Base-by-base conservation (phyloP, 2,329 filamentous ascomycete species). In the Sporothrix luriei region DNA sequence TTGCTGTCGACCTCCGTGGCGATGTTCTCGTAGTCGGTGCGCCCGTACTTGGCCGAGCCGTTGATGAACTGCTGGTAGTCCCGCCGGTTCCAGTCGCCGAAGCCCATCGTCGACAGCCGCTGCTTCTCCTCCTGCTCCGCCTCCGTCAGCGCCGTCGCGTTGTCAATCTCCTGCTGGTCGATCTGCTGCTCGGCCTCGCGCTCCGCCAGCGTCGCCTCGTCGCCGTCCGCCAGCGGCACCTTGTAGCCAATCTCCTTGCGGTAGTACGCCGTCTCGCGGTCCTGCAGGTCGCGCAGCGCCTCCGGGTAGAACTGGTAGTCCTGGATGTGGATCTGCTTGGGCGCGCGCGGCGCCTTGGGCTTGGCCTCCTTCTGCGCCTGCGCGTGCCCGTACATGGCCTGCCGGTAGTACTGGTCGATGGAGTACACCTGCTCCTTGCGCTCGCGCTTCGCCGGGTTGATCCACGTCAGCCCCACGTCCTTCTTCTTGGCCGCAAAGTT, bases 11-110 rank as follows among this genome's bases (percentile, higher is more conserved):
- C 90, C 77, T 99, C 95, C 3, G 90, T 86, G 0, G 94, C 88
- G 75, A 99, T 99, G 52, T 87, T 87, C 38, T 91, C 90, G 76
- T 92, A 97, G 77, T 95, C 93, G 51, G 86, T 88, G 61, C 95
- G 92, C 2, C 95, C 95, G 76, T 94, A 96, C 78, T 94, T 95
- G 71, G 93, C 94, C 46, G 93, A 97, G 24, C 93, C 94, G 76
- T 98, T 97, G 80, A 99, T 86, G 78, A 99, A 99, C 75, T 98
- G 95, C 78, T 98, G 94, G 82, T 98, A 99, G 79, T 99, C 96
- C 75, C 96, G 90, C 75, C 93, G 91, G 81, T 97, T 98, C 95
- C 96, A 99, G 46, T 95, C 90, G 2, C 89, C 90, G 75, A 99
- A 99, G 10, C 96, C 95, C 78, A 95, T 87, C 68, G 89, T 85